Evolutionary conservation across 495 filamentous ascomycete genomes (phyloP).

Genomic region (Talaromyces proteolyticus): DNA sequence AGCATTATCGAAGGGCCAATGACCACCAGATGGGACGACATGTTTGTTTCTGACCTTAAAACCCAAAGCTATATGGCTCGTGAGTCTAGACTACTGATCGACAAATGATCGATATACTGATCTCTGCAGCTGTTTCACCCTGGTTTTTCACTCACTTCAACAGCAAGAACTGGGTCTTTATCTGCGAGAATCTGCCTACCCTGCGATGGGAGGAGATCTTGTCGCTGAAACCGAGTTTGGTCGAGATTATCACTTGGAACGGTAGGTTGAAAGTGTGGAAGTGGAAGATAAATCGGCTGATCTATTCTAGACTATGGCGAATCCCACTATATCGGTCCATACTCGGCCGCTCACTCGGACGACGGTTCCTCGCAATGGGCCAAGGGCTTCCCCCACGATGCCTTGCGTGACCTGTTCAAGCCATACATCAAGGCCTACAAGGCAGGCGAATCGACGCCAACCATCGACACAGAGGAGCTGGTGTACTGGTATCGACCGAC

Average conservation of each 20-base stretch:
- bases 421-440: constrained; percentile 55
- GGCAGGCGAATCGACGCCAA: constrained; percentile 32
- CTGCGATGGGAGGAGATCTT: constrained; percentile 51
- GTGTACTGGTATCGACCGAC: constrained; percentile 41
- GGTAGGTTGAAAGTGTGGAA: neutral
- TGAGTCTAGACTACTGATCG: constrained; percentile 10
- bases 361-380: constrained; percentile 55
- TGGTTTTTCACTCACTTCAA: constrained; percentile 41
- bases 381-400: constrained; percentile 45
- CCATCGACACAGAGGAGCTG: constrained; percentile 35
- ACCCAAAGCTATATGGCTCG: constrained; percentile 26
- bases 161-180: constrained; percentile 50
- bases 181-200: constrained; percentile 34
- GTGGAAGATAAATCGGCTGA: constrained; percentile 3
- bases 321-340: constrained; percentile 44
- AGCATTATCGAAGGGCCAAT: constrained; percentile 22
- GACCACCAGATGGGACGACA: constrained; percentile 25
- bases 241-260: constrained; percentile 63
- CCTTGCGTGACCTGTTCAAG: constrained; percentile 32
- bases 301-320: constrained; percentile 47
- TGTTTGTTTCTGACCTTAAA: constrained; percentile 9
- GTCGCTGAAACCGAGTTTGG: constrained; percentile 33
- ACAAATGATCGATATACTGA: neutral
- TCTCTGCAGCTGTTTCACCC: constrained; percentile 22
- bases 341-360: constrained; percentile 42